Percentiles rank a stretch among this genome's conserved stretches.
phyloP scores from a whole-genome alignment of 129 eudicot genomes.

The Deinandra increscens region DNA sequence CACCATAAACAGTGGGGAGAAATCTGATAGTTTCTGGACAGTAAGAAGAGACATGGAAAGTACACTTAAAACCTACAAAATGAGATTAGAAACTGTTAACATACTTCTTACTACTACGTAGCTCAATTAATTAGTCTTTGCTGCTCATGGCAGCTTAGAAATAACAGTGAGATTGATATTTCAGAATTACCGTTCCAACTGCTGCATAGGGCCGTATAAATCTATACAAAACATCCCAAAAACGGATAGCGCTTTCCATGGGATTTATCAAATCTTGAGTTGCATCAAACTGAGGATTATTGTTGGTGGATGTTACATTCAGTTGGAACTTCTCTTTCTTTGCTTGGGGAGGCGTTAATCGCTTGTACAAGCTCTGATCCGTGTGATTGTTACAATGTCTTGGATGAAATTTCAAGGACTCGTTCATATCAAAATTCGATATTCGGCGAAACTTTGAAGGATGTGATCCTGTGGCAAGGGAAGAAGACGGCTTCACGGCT shows the following conservation, averaged over 20 bases:
- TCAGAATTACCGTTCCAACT: slow-evolving; percentile 20
- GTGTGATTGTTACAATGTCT: neutral
- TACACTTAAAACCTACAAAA: slow-evolving; percentile 24
- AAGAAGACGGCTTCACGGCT: no score
- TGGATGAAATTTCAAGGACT: slow-evolving; percentile 11
- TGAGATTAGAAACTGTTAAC: neutral
- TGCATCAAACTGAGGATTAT: slow-evolving; percentile 20
- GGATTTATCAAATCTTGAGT: slow-evolving; percentile 15
- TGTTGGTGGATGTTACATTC: slow-evolving; percentile 20
- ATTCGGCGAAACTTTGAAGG: neutral
- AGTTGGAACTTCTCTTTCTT: slow-evolving; percentile 13
- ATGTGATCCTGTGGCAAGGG: no score
- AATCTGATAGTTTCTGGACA: slow-evolving; percentile 17
- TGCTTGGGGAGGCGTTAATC: neutral
- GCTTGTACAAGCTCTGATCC: slow-evolving; percentile 1
- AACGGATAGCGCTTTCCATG: neutral
- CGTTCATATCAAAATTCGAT: neutral
- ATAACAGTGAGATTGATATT: neutral
- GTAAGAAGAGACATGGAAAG: slow-evolving; percentile 31
- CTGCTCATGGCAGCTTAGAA: neutral
- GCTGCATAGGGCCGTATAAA: slow-evolving; percentile 34
- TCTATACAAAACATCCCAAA: slow-evolving; percentile 18
- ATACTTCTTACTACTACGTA: neutral
- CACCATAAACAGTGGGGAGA: slow-evolving; percentile 19
- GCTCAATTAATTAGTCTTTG: neutral